phyloP scores from a whole-genome alignment of 1,139 yeast species.

The Suhomyces panamericanus region DNA sequence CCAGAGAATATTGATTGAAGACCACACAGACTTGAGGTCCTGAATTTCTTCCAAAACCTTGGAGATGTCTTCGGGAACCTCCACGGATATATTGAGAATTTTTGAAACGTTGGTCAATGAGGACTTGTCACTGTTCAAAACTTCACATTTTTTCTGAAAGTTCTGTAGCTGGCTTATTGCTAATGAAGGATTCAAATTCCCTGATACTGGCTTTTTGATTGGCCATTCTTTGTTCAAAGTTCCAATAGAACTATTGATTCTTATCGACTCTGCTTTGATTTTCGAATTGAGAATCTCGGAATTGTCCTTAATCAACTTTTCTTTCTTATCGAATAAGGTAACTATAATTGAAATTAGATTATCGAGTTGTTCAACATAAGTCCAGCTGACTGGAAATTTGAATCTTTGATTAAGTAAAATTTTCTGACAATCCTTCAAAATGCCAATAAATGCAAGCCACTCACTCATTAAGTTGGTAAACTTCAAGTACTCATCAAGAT shows the following conservation, averaged over 20 bases:
- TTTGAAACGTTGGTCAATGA: slow-evolving; percentile 43
- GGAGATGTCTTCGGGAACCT: slow-evolving; percentile 24
- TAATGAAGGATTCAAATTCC: slow-evolving; percentile 41
- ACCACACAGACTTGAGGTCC: slow-evolving; percentile 68
- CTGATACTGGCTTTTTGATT: slow-evolving; percentile 49
- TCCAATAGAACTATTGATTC: slow-evolving; percentile 36
- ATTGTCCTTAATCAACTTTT: slow-evolving; percentile 43
- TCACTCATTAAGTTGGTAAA: slow-evolving; percentile 17
- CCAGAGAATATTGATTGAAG: slow-evolving; percentile 58
- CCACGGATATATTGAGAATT: slow-evolving; percentile 42
- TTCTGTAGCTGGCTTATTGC: slow-evolving; percentile 51
- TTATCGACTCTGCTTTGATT: slow-evolving; percentile 41
- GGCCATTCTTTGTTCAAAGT: slow-evolving; percentile 46
- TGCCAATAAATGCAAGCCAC: slow-evolving; percentile 30
- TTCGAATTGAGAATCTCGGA: slow-evolving; percentile 42
- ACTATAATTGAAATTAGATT: slow-evolving; percentile 47
- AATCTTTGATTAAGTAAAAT: slow-evolving; percentile 47
- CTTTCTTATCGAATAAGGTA: slow-evolving; percentile 43
- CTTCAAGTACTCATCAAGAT: slow-evolving; percentile 20
- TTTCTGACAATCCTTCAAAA: slow-evolving; percentile 44
- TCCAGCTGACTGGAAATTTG: slow-evolving; percentile 56
- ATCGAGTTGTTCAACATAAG: slow-evolving; percentile 64
- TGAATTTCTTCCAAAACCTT: slow-evolving; percentile 49
- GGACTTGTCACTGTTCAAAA: slow-evolving; percentile 20
- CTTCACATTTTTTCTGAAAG: slow-evolving; percentile 38